Conservation (phyloP, 2,329 filamentous ascomycete species). For the Penicillium concentricum region DNA sequence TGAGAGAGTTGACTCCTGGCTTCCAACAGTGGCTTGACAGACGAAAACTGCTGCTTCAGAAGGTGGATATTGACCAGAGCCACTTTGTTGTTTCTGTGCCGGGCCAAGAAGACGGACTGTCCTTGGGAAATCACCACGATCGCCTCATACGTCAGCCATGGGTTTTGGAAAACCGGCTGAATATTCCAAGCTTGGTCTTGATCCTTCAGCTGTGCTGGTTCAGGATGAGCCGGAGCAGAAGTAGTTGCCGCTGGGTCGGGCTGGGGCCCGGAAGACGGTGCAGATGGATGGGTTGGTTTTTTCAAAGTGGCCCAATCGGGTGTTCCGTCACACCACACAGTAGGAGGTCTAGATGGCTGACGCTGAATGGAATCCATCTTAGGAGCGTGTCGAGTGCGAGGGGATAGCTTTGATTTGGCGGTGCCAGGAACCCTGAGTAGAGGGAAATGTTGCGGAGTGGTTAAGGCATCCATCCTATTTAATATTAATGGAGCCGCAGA, state of each 20-base stretch:
- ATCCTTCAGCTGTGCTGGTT: background rate
- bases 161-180: background rate
- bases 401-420: background rate
- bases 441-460: too few species aligned
- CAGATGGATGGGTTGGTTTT: background rate
- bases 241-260: background rate
- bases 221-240: background rate
- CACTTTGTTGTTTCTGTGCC: background rate
- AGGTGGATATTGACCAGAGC: background rate
- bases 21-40: background rate
- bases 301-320: background rate
- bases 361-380: background rate
- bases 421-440: background rate
- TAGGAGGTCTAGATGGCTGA: background rate
- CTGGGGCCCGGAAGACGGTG: too few species aligned
- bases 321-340: background rate
- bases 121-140: background rate
- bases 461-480: too few species aligned
- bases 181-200: background rate
- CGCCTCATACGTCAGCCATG: background rate
- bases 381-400: background rate
- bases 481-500: too few species aligned
- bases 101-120: background rate
- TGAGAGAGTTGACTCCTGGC: background rate
- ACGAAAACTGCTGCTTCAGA: background rate